These are phyloP conservation scores for Penicillium sp. DNA, from an alignment of 2,329 filamentous ascomycete species.

Conservation along the genomic window DNA sequence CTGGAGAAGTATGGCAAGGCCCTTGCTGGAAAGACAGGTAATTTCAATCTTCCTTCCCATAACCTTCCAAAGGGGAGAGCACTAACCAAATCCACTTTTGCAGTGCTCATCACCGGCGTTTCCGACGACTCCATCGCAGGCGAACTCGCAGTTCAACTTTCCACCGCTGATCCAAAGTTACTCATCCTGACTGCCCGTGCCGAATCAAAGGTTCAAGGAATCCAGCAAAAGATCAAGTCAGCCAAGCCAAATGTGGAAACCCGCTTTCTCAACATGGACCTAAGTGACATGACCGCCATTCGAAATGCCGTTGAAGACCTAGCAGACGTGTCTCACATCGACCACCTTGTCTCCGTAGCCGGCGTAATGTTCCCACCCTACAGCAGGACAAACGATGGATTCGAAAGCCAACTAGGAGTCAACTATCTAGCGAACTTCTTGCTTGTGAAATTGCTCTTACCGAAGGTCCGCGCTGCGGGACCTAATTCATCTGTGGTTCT, in stretches of 20 bases:
- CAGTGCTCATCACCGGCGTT: conserved; percentile 27
- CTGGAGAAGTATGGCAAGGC: conserved; percentile 20
- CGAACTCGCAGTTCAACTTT: conserved; percentile 22
- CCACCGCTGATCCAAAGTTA: conserved; percentile 18
- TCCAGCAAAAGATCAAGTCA: conserved; percentile 18
- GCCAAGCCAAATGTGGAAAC: conserved; percentile 16
- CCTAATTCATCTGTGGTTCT: conserved; percentile 42
- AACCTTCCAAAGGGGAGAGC: accelerated
- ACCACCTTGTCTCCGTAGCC: conserved; percentile 20
- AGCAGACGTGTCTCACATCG: conserved; percentile 16
- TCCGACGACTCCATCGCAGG: conserved; percentile 23
- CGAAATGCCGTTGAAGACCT: conserved; percentile 13
- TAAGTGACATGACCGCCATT: conserved; percentile 14
- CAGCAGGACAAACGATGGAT: conserved; percentile 21
- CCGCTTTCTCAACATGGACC: conserved; percentile 22
- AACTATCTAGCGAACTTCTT: conserved; percentile 53
- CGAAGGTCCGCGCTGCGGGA: conserved; percentile 40
- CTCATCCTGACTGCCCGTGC: conserved; percentile 23
- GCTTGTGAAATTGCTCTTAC: conserved; percentile 48
- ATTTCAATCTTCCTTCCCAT: background rate
- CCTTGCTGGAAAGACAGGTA: conserved; percentile 21
- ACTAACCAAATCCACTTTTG: background rate
- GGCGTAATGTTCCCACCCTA: conserved; percentile 24
- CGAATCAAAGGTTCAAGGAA: conserved; percentile 15
- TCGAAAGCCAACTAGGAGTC: conserved; percentile 45